Evolutionary conservation across 179 eudicot genomes (phyloP).

Genomic region (Carnegiea gigantea): DNA sequence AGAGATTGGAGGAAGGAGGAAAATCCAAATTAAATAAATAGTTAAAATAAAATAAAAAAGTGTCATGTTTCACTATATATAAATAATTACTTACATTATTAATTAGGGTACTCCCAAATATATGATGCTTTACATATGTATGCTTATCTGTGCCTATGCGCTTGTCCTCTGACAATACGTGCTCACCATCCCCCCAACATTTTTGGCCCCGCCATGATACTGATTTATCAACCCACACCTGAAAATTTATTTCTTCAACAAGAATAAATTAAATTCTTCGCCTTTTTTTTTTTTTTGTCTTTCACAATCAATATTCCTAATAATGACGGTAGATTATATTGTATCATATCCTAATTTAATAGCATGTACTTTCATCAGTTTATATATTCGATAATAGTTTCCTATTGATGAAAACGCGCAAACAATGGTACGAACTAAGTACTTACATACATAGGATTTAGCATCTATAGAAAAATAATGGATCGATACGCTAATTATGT

Average conservation of each 20-base stretch:
- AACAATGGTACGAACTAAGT: no score
- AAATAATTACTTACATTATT: neutral
- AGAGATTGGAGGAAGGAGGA: neutral
- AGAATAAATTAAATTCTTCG: neutral
- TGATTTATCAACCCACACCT: conserved; percentile 12
- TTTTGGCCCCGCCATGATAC: conserved; percentile 1
- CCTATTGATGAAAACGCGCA: no score
- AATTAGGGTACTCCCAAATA: neutral
- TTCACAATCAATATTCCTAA: no score
- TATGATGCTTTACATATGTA: neutral
- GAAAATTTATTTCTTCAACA: neutral
- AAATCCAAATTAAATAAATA: neutral
- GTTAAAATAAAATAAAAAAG: neutral
- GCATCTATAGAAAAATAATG: no score
- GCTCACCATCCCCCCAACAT: conserved; percentile 9
- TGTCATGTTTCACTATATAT: neutral
- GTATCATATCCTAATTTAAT: no score
- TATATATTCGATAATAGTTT: no score
- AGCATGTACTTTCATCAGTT: no score
- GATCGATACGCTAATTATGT: no score
- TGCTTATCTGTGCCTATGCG: neutral
- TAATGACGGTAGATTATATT: no score
- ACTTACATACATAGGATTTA: no score
- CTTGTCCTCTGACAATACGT: conserved; percentile 9
- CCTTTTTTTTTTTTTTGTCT: neutral